Evolutionary conservation across 2,329 filamentous ascomycete genomes (phyloP).

Genomic region (Colletotrichum tamarilloi): DNA sequence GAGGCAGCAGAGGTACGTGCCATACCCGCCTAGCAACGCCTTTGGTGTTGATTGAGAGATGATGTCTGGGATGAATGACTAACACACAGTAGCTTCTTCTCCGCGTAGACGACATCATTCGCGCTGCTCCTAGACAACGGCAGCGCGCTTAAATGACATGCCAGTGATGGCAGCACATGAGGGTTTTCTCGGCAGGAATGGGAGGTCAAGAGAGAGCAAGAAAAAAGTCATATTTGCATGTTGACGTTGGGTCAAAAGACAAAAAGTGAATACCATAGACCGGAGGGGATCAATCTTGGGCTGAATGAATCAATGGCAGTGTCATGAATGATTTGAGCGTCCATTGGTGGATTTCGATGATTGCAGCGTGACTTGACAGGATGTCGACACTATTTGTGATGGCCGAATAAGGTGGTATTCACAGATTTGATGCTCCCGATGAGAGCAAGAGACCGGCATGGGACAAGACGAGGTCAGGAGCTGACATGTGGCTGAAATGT

Average conservation of each 20-base stretch:
- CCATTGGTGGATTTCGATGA: background rate
- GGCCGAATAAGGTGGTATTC: too few relatives aligned
- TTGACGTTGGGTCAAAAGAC: background rate
- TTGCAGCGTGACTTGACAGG: background rate
- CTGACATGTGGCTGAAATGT: background rate
- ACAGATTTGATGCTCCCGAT: background rate
- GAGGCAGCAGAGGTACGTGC: slow-evolving; percentile 91
- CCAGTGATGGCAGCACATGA: slow-evolving; percentile 20
- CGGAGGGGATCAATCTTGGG: slow-evolving; percentile 26
- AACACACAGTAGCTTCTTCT: slow-evolving; percentile 76
- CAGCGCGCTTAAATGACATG: slow-evolving; percentile 72
- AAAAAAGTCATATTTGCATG: slow-evolving; percentile 25
- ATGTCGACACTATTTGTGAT: too few relatives aligned
- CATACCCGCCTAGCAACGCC: background rate
- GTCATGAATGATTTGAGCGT: slow-evolving; percentile 18
- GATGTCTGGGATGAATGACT: slow-evolving; percentile 5
- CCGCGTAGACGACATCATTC: slow-evolving; percentile 97
- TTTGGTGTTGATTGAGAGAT: too few relatives aligned
- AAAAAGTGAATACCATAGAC: slow-evolving; percentile 33
- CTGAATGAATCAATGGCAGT: slow-evolving; percentile 35
- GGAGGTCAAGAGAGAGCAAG: slow-evolving; percentile 5
- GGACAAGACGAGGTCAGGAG: background rate
- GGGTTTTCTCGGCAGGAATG: slow-evolving; percentile 17
- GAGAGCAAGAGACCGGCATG: background rate
- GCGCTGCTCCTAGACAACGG: slow-evolving; percentile 85